Conservation (phyloP, 441 rosid species). For the Euphorbia celastroides region DNA sequence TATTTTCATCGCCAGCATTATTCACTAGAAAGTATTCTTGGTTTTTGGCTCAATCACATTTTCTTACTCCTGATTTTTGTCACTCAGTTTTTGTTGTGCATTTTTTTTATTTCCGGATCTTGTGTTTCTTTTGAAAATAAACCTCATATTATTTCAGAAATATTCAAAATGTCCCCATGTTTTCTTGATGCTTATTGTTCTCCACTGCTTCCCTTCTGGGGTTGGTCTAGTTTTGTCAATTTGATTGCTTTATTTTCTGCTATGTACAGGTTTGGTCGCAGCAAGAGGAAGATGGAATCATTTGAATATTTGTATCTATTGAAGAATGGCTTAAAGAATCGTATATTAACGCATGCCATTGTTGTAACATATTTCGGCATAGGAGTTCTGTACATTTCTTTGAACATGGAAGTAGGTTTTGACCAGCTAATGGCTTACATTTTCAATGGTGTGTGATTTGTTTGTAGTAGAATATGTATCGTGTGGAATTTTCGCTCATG, state of each 20-base stretch:
- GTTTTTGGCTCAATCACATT: neutral
- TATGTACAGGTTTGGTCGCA: slow-evolving; percentile 55
- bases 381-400: slow-evolving; percentile 22
- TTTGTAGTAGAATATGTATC: slow-evolving; percentile 14
- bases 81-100: neutral
- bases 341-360: slow-evolving; percentile 24
- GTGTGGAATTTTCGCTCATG: slow-evolving; percentile 14
- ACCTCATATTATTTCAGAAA: neutral
- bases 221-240: slow-evolving; percentile 35
- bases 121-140: slow-evolving; percentile 1
- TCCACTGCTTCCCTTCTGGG: slow-evolving; percentile 20
- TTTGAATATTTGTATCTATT: slow-evolving; percentile 50
- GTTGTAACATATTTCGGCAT: slow-evolving; percentile 15
- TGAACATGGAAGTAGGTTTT: slow-evolving; percentile 26
- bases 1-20: neutral
- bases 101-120: neutral
- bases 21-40: slow-evolving; percentile 1
- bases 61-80: neutral
- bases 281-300: slow-evolving; percentile 59
- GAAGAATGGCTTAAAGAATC: slow-evolving; percentile 41
- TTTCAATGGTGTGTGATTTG: neutral
- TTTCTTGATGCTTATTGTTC: slow-evolving; percentile 17
- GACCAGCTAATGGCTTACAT: slow-evolving; percentile 10
- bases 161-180: slow-evolving; percentile 4
- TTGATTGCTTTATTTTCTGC: slow-evolving; percentile 59